Conservation (phyloP, 306 rosid genomes). For the Sicyos edulis region DNA sequence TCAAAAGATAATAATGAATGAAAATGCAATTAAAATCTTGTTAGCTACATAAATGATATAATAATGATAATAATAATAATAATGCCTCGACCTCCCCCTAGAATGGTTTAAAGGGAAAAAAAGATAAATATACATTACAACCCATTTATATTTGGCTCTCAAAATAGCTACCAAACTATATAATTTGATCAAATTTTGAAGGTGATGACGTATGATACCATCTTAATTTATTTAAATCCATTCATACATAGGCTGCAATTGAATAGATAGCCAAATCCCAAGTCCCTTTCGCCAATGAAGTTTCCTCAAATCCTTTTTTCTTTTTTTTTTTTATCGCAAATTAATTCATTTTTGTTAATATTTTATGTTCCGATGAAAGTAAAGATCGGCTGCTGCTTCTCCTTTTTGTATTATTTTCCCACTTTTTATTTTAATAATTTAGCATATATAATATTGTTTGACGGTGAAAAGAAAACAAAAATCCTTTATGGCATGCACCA, state of each 20-base stretch:
- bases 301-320: too few species aligned
- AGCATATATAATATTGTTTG: neutral
- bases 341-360: neutral
- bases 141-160: neutral
- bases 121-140: neutral
- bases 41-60: too few species aligned
- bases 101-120: too few species aligned
- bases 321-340: too few species aligned
- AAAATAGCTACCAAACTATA: neutral
- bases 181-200: neutral
- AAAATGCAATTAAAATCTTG: too few species aligned
- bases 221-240: neutral
- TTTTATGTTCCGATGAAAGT: neutral
- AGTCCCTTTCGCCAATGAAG: neutral
- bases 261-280: slow-evolving; percentile 8
- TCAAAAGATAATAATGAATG: too few species aligned
- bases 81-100: too few species aligned
- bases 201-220: neutral
- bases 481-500: neutral
- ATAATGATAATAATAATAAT: too few species aligned
- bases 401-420: neutral
- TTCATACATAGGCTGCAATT: too few species aligned
- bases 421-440: neutral
- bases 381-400: neutral
- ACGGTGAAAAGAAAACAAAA: slow-evolving; percentile 14